Evolutionary conservation across 495 filamentous ascomycete species (phyloP).

Genomic region (Penicillium daleae): DNA sequence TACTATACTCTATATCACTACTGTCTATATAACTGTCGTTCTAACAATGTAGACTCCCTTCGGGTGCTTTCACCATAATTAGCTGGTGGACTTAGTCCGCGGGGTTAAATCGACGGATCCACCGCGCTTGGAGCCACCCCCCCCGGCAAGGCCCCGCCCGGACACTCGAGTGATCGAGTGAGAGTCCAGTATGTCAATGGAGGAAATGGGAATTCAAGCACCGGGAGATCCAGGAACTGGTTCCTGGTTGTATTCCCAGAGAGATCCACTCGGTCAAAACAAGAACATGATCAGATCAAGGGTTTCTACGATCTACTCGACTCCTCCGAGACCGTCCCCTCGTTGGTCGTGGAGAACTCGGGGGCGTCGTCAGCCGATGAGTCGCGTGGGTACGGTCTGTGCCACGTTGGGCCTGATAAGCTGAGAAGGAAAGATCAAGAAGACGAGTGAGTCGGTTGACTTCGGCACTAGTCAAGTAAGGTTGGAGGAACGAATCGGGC

Average conservation of each 20-base stretch:
- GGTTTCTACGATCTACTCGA: not conserved
- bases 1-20: too few relatives aligned
- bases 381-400: slow-evolving; percentile 22
- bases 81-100: too few relatives aligned
- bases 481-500: not conserved
- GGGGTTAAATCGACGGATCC: slow-evolving; percentile 3
- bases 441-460: not conserved
- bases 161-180: too few relatives aligned
- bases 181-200: too few relatives aligned
- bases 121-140: not conserved
- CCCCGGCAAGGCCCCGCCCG: slow-evolving; percentile 8
- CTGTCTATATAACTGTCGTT: too few relatives aligned
- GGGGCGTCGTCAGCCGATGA: slow-evolving; percentile 26
- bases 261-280: not conserved
- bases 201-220: too few relatives aligned
- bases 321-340: not conserved
- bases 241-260: not conserved
- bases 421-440: slow-evolving; percentile 9
- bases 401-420: slow-evolving; percentile 14
- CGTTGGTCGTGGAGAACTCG: not conserved
- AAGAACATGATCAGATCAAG: not conserved
- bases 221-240: slow-evolving; percentile 1
- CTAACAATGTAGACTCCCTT: too few relatives aligned
- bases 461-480: slow-evolving; percentile 5
- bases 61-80: too few relatives aligned